Evolutionary conservation across 2,329 filamentous ascomycete genomes (phyloP).

Genomic region (Dactylella cylindrospora): DNA sequence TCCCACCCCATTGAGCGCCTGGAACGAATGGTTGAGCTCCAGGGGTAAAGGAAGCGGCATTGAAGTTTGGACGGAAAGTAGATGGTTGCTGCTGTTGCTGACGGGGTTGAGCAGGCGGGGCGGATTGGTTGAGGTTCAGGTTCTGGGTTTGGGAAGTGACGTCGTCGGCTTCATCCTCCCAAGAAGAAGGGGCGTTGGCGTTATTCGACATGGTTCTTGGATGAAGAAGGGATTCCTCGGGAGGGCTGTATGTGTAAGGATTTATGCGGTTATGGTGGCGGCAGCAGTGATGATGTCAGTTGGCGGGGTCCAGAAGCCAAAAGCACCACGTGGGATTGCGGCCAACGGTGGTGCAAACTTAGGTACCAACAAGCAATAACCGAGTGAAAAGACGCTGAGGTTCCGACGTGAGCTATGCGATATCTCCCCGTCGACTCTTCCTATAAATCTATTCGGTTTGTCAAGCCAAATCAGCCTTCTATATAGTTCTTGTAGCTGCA

Average conservation of each 20-base stretch:
- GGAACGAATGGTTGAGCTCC: conserved; percentile 72
- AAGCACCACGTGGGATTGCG: too few relatives aligned
- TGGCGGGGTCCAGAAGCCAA: background rate
- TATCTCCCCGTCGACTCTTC: too few relatives aligned
- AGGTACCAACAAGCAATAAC: too few relatives aligned
- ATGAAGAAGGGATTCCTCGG: background rate
- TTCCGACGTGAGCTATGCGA: too few relatives aligned
- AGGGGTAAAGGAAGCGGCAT: conserved; percentile 63
- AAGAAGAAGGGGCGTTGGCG: conserved; percentile 69
- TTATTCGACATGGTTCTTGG: conserved; percentile 68
- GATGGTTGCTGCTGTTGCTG: conserved; percentile 56
- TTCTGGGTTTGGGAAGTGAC: conserved; percentile 73
- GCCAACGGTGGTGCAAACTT: too few relatives aligned
- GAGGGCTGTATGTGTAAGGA: too few relatives aligned
- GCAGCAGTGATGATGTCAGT: too few relatives aligned
- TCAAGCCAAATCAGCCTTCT: too few relatives aligned
- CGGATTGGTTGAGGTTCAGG: conserved; percentile 69
- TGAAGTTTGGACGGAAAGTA: conserved; percentile 47
- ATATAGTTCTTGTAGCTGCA: too few relatives aligned
- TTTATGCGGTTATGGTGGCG: too few relatives aligned
- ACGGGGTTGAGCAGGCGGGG: conserved; percentile 73
- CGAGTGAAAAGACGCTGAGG: too few relatives aligned
- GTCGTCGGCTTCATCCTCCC: conserved; percentile 72
- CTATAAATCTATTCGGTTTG: too few relatives aligned
- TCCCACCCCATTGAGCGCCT: conserved; percentile 61